These are phyloP conservation scores for Mycosphaerella sp. DNA, from an alignment of 2,329 filamentous ascomycete genomes.

Conservation along the genomic window DNA sequence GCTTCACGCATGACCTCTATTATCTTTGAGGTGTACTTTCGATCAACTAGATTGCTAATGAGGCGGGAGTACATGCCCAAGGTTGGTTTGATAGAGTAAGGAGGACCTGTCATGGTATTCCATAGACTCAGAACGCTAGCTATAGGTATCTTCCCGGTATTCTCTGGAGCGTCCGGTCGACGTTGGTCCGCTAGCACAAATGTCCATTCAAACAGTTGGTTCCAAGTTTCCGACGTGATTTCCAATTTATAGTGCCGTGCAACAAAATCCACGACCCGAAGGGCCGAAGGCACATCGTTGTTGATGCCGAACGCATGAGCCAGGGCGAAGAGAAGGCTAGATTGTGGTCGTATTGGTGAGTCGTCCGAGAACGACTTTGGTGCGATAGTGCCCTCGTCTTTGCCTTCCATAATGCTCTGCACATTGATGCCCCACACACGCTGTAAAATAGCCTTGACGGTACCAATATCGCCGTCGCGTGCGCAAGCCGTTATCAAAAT, in stretches of 20 bases:
- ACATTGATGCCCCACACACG: slow-evolving; percentile 52
- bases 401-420: slow-evolving; percentile 35
- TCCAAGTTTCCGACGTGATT: slow-evolving; percentile 57
- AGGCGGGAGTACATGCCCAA: slow-evolving; percentile 50
- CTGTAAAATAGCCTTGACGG: slow-evolving; percentile 45
- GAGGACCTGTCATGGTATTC: slow-evolving; percentile 53
- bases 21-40: slow-evolving; percentile 17
- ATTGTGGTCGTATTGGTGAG: slow-evolving; percentile 55
- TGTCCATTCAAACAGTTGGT: slow-evolving; percentile 61
- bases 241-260: slow-evolving; percentile 54
- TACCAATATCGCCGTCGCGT: slow-evolving; percentile 47
- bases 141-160: slow-evolving; percentile 36
- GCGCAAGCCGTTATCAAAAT: slow-evolving; percentile 49
- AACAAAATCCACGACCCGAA: slow-evolving; percentile 57
- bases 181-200: slow-evolving; percentile 49
- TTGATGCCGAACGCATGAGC: slow-evolving; percentile 64
- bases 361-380: slow-evolving; percentile 39
- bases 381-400: slow-evolving; percentile 31
- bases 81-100: slow-evolving; percentile 52
- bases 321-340: slow-evolving; percentile 57
- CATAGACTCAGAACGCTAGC: slow-evolving; percentile 51
- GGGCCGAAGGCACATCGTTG: slow-evolving; percentile 53
- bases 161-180: slow-evolving; percentile 23
- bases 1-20: slow-evolving; percentile 26
- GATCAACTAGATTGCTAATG: slow-evolving; percentile 26